These are phyloP conservation scores for Isabelozyma heimii DNA, from an alignment of 805 yeast species.

Conservation along the genomic window DNA sequence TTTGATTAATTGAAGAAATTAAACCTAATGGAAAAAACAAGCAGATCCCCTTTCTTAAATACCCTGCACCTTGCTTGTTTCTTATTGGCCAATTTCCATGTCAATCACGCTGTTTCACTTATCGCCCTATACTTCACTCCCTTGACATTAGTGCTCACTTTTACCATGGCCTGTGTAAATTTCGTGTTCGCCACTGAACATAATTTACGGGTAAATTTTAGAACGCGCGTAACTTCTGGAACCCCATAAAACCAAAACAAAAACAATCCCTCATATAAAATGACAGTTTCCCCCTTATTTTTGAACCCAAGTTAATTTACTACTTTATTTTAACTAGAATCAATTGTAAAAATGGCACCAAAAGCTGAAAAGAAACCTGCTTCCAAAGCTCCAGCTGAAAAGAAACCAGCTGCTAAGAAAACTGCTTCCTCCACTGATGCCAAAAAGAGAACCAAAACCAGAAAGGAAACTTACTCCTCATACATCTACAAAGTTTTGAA, in stretches of 20 bases:
- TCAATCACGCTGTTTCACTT: not conserved
- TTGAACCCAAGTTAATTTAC: not conserved
- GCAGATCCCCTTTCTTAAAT: not conserved
- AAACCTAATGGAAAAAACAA: not conserved
- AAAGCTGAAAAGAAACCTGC: slow-evolving; percentile 41
- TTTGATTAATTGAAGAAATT: not conserved
- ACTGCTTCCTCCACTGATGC: slow-evolving; percentile 27
- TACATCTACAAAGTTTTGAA: slow-evolving; percentile 39
- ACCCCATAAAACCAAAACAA: not conserved
- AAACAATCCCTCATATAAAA: not conserved
- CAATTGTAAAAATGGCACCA: slow-evolving; percentile 26
- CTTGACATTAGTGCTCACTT: not conserved
- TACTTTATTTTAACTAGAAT: not conserved
- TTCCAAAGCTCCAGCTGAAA: slow-evolving; percentile 39
- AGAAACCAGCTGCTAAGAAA: slow-evolving; percentile 39
- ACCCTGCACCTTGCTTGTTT: not conserved
- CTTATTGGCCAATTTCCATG: not conserved
- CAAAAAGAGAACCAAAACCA: slow-evolving; percentile 35
- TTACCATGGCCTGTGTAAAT: not conserved
- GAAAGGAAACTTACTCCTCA: slow-evolving; percentile 38
- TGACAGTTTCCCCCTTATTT: not conserved
- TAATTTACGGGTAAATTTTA: not conserved
- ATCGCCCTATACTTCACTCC: not conserved
- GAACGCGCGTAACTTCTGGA: not conserved
- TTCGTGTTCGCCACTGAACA: not conserved